These are phyloP conservation scores for Populus davidiana DNA, from an alignment of 345 rosid genomes.

Conservation along the genomic window DNA sequence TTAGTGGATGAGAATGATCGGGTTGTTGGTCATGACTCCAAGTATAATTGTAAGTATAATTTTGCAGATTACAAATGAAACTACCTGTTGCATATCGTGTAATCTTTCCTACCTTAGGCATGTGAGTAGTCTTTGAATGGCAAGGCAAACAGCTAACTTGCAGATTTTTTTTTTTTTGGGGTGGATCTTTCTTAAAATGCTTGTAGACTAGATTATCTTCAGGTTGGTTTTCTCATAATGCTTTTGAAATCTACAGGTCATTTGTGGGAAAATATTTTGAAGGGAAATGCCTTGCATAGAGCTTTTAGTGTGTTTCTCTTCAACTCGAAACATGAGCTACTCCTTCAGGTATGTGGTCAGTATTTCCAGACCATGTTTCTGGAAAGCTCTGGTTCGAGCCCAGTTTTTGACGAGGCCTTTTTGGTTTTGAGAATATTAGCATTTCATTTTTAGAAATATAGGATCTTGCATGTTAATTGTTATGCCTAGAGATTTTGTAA, in stretches of 20 bases:
- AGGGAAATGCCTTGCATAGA: slow-evolving; percentile 77
- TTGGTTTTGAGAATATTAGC: not conserved
- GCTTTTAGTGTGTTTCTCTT: slow-evolving; percentile 96
- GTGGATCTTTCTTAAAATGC: too few relatives aligned
- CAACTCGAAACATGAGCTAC: slow-evolving; percentile 90
- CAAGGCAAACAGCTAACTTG: too few relatives aligned
- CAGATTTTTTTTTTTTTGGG: too few relatives aligned
- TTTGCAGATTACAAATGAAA: not conserved
- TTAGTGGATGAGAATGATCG: slow-evolving; percentile 77
- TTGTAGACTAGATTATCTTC: not conserved
- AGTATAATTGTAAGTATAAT: slow-evolving; percentile 72
- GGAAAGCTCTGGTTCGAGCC: too few relatives aligned
- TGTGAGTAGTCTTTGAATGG: too few relatives aligned
- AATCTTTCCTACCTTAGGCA: too few relatives aligned
- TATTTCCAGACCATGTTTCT: too few relatives aligned
- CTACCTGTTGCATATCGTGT: too few relatives aligned
- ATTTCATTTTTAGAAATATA: too few relatives aligned
- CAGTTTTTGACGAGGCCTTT: not conserved
- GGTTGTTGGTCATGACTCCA: slow-evolving; percentile 79
- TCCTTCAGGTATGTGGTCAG: slow-evolving; percentile 70
- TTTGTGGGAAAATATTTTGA: slow-evolving; percentile 86
- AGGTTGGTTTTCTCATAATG: not conserved
- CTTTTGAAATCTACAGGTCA: slow-evolving; percentile 60
- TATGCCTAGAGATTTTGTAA: not conserved
- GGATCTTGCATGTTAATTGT: not conserved